These are phyloP conservation scores for Calonectria pauciramosa DNA, from an alignment of 2,329 filamentous ascomycete genomes.

Conservation along the genomic window DNA sequence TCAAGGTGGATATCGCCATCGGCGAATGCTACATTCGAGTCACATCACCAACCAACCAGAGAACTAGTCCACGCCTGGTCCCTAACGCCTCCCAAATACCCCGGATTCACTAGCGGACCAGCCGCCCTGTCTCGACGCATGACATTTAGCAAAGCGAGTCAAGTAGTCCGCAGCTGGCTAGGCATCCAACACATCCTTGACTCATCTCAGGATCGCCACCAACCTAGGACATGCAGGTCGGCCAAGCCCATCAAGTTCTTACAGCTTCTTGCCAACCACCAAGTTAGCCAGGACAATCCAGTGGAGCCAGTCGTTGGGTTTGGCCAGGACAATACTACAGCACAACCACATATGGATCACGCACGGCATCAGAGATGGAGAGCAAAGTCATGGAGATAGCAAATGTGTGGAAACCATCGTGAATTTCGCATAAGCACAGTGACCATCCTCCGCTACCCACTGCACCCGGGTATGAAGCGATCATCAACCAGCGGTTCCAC, in stretches of 20 bases:
- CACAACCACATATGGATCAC: constrained; percentile 31
- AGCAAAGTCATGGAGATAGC: constrained; percentile 19
- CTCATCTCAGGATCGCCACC: neutral
- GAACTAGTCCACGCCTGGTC: neutral
- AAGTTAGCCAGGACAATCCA: neutral
- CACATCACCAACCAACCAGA: neutral
- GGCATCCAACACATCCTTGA: constrained; percentile 5
- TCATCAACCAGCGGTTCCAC: constrained; percentile 75
- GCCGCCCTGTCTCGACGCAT: constrained; percentile 15
- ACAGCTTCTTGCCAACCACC: neutral
- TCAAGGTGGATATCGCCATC: neutral
- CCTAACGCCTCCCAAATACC: neutral
- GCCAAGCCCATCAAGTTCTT: neutral
- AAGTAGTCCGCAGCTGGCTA: neutral
- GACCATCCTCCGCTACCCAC: constrained; percentile 61
- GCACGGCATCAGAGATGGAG: constrained; percentile 20
- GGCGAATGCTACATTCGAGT: neutral
- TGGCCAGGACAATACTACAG: neutral
- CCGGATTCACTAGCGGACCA: constrained; percentile 19
- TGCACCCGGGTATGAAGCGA: constrained; percentile 72
- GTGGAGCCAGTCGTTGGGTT: neutral
- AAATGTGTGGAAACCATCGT: constrained; percentile 65
- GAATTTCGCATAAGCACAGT: constrained; percentile 73
- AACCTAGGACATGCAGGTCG: neutral
- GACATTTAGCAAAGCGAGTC: constrained; percentile 7